These are phyloP conservation scores for Ostreobium quekettii DNA, from an alignment of 139 green algal species.

Conservation along the genomic window DNA sequence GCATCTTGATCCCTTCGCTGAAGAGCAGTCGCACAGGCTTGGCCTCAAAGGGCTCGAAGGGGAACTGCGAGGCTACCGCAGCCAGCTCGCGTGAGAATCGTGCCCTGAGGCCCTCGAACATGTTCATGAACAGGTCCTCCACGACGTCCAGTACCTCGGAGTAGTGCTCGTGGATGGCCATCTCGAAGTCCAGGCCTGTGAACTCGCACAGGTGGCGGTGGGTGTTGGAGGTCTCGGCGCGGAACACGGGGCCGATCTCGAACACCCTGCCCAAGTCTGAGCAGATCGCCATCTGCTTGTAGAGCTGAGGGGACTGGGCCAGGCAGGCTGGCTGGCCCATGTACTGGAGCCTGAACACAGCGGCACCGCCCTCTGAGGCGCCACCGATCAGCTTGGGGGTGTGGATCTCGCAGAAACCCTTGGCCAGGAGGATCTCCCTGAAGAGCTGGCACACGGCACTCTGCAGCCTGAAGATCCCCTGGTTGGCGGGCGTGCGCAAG, in stretches of 20 bases:
- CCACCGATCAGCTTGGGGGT: conserved; percentile 86
- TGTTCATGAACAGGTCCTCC: conserved; percentile 81
- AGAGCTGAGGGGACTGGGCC: conserved; percentile 90
- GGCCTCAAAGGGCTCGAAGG: conserved; percentile 78
- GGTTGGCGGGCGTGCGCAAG: conserved; percentile 93
- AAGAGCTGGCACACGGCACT: conserved; percentile 85
- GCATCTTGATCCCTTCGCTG: conserved; percentile 85
- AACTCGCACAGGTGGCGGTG: conserved; percentile 99
- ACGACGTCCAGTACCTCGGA: conserved; percentile 92
- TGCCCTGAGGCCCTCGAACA: conserved; percentile 80
- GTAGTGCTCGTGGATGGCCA: conserved; percentile 96
- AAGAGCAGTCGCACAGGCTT: conserved; percentile 80
- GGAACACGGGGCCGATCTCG: conserved; percentile 95
- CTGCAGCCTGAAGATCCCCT: conserved; percentile 95
- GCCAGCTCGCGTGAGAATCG: conserved; percentile 54
- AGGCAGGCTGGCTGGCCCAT: conserved; percentile 87
- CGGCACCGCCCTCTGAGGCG: conserved; percentile 79
- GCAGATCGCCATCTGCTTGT: conserved; percentile 98
- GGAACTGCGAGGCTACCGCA: conserved; percentile 79
- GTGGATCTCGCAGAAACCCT: conserved; percentile 94
- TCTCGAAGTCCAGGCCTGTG: conserved; percentile 94
- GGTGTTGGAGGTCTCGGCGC: conserved; percentile 90
- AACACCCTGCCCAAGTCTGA: conserved; percentile 88
- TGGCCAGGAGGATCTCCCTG: conserved; percentile 54
- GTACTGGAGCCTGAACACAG: conserved; percentile 94